Percentiles rank a stretch among this genome's conserved stretches.
phyloP scores from a whole-genome alignment of 2,329 filamentous ascomycete species.

The Tetracladium maxilliforme region DNA sequence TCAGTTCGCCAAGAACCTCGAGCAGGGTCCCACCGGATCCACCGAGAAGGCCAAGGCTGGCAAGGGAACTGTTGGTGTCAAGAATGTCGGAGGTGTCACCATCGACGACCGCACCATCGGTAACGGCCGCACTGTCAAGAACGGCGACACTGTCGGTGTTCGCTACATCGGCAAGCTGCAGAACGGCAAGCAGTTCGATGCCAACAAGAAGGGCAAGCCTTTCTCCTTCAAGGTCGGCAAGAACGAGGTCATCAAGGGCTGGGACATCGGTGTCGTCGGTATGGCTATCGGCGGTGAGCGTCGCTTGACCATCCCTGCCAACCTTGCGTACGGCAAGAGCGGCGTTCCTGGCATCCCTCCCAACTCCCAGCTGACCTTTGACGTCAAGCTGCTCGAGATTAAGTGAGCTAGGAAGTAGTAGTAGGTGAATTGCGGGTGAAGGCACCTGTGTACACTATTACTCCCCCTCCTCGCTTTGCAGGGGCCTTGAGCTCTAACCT shows the following conservation, averaged over 20 bases:
- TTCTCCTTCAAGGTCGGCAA: constrained; percentile 91
- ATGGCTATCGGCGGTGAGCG: constrained; percentile 92
- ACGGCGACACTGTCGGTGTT: constrained; percentile 81
- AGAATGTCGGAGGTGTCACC: constrained; percentile 75
- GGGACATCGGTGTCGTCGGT: constrained; percentile 87
- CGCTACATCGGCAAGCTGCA: constrained; percentile 96
- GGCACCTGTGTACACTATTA: no score
- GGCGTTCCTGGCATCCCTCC: constrained; percentile 70
- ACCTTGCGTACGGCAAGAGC: constrained; percentile 82
- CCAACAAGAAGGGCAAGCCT: constrained; percentile 98
- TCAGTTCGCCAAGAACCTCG: constrained; percentile 96
- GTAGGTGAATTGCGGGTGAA: no score
- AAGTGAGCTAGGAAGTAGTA: constrained; percentile 39
- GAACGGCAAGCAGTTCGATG: constrained; percentile 92
- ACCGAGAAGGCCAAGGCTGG: constrained; percentile 28
- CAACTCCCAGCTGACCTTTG: constrained; percentile 87
- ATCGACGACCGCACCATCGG: constrained; percentile 93
- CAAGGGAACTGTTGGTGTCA: constrained; percentile 49
- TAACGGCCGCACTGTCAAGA: constrained; percentile 72
- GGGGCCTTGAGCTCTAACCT: no score
- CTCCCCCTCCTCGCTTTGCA: no score
- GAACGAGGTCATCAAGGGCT: constrained; percentile 96
- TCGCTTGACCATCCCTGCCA: constrained; percentile 74
- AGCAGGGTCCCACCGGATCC: constrained; percentile 81
- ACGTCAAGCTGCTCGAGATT: constrained; percentile 74